Evolutionary conservation across 441 rosid species (phyloP), one percentile per base, ranked within the genome.

Genomic region (Populus tomentosa): DNA sequence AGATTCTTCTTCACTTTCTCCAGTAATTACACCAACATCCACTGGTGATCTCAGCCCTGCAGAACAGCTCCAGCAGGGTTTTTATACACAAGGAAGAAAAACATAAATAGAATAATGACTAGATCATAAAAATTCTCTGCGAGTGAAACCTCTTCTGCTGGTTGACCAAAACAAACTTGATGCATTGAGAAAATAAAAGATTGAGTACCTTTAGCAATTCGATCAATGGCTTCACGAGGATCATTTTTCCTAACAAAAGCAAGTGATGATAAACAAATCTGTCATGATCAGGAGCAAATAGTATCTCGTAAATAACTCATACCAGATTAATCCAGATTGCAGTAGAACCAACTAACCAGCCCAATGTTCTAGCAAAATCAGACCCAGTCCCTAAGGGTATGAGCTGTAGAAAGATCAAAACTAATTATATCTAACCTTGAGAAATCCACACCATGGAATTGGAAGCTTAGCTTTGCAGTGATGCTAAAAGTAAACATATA

Each of bases 381-480:
- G 99, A 94, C 42, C 97, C 99, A 70, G 99, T 96, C 56, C 99
- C 99, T 77, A 97, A 81, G 33, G 98, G 99, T 78, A 97, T 91
- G 71, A 93, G 89, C 98, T 94, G 92, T 78, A 82, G 56, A 79
- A 81, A 84, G 56, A 69, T 20, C 79, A 50, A 76, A 69, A 69
- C 23, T 61, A 53, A 72, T 77, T 75, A 82, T 35, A 75, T 75
- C 70, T 77, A 79, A 59, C 42, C n/a, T n/a, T n/a, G n/a, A n/a
- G n/a, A n/a, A n/a, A 67, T 70, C 70, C 59, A 53, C 0, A 42
- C 21, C 28, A 76, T 20, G 42, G 32, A 16, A 21, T 35, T 73
- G 65, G 70, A 23, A 59, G 66, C 46, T 26, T 20, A 32, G 72
- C 14, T 50, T 69, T 20, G 62, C 78, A 73, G 74, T 20, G 24